Base-by-base conservation (phyloP, 225 moss, liverwort and hornwort species). In the Marchantia polymorpha region DNA sequence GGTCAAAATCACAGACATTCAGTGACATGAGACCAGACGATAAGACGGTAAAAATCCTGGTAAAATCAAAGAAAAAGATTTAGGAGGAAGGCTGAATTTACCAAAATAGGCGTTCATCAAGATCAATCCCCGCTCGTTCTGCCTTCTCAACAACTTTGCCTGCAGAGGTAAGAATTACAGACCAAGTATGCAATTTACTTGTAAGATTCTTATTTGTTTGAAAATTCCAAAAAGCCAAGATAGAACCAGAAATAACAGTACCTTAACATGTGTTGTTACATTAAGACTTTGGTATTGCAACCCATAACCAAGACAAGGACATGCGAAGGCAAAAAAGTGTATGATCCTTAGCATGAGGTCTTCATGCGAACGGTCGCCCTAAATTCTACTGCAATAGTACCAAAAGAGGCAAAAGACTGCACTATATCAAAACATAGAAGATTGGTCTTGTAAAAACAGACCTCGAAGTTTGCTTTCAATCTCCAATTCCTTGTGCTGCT, bases 81-180 rank as follows among this genome's bases (percentile, higher is more conserved):
- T 14, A 58, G 58, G 20, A 58, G 58, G 58, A 58, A 15, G 58
- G 17, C 3, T 58, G 5, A 16, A 60, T 8, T 0, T 90, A 95
- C 95, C 95, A 95, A 85, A 91, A 93, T 54, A 95, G 85, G 73
- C 95, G 91, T 69, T 91, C 91, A 86, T 93, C 86, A 75, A 67
- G 77, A 52, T 74, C 78, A 72, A 94, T 80, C 20, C 61, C 73
- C 73, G 92, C 87, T 79, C 70, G 77, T 60, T 90, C 81, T 79
- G 86, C 86, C 54, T 74, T 82, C 49, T 86, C 89, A 73, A 63
- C 63, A 49, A 73, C 58, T 63, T 81, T 78, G 80, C 89, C 89
- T 89, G 85, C 50, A 83, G 54, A 10, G 46, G 39, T 39, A 2
- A 39, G 5, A 39, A 12, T 50, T 50, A n/a, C 27, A 27, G 12